Base-by-base conservation (phyloP, 2,329 filamentous ascomycete genomes). In the Albifimbria verrucaria region DNA sequence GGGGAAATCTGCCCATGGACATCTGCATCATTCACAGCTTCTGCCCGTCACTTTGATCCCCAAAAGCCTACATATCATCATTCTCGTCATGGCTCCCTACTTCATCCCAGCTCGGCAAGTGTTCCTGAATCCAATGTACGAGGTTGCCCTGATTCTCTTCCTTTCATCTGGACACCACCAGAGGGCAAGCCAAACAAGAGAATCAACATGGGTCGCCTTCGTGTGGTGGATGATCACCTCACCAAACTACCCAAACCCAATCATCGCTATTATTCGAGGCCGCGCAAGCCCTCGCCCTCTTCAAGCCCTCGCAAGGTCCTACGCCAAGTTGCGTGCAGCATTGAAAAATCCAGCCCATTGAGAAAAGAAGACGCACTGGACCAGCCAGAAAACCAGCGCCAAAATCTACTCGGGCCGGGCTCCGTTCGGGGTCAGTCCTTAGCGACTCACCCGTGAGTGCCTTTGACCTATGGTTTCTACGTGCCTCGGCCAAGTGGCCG, bases 61-160 rank as follows among this genome's bases (percentile, higher is more conserved):
- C n/a, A n/a, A n/a, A n/a, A n/a, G 23, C 47, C 22, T 48, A 18
- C 52, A 39, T 32, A 2, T 43, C 2, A 2, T 21, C 41, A n/a
- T 43, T 18, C 15, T 24, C 44, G 7, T 18, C 23, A 25, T 47
- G 9, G 26, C 23, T 7, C 25, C 18, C 43, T 23, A 20, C n/a
- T 22, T 36, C n/a, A 18, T 22, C n/a, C 10, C 24, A n/a, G 25
- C 25, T 18, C 46, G 20, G 36, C 52, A 57, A 18, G 20, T 32
- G 52, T 57, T 48, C 54, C 58, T 25, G 41, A 50, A 18, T 62
- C 59, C 48, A 59, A 59, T 47, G 32, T 53, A 26, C 55, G 54
- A 17, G 53, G 48, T 22, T 50, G 47, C 24, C 42, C 22, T 23
- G 53, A 56, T 15, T 39, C 12, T 39, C 32, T 15, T 39, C 32